Conservation (phyloP, 345 rosid genomes). For the Aquilaria malaccensis region DNA sequence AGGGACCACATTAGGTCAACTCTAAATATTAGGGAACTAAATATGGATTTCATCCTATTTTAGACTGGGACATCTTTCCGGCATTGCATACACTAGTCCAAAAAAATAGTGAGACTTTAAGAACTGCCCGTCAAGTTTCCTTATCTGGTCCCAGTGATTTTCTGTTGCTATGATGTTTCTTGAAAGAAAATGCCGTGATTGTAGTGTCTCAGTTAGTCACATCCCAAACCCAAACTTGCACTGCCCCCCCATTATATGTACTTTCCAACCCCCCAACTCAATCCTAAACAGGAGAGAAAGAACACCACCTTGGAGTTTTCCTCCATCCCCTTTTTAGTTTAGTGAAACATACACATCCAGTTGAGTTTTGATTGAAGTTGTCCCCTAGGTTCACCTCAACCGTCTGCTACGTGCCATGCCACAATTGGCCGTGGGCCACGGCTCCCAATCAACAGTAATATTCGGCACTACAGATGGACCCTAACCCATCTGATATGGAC, state of each 20-base stretch:
- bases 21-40: too few relatives aligned
- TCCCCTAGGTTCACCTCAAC: conserved; percentile 4
- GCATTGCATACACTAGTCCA: too few relatives aligned
- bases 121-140: too few relatives aligned
- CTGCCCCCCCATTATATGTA: conserved; percentile 17
- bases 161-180: conserved; percentile 19
- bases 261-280: conserved; percentile 6
- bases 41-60: too few relatives aligned
- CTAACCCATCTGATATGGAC: background rate
- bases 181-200: conserved; percentile 23
- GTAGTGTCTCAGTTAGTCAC: conserved; percentile 35
- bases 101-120: too few relatives aligned
- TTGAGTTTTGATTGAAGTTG: conserved; percentile 8
- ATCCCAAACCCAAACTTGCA: conserved; percentile 16
- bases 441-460: conserved; percentile 9
- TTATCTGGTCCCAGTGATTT: too few relatives aligned
- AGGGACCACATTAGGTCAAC: too few relatives aligned
- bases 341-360: conserved; percentile 7
- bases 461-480: background rate
- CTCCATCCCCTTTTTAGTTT: background rate
- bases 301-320: conserved; percentile 20
- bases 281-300: conserved; percentile 2
- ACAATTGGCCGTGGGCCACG: background rate
- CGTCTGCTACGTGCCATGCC: conserved; percentile 4
- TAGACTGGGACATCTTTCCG: too few relatives aligned